Conservation (phyloP, 768 basidiomycete species). For the Roridomyces roridus region DNA sequence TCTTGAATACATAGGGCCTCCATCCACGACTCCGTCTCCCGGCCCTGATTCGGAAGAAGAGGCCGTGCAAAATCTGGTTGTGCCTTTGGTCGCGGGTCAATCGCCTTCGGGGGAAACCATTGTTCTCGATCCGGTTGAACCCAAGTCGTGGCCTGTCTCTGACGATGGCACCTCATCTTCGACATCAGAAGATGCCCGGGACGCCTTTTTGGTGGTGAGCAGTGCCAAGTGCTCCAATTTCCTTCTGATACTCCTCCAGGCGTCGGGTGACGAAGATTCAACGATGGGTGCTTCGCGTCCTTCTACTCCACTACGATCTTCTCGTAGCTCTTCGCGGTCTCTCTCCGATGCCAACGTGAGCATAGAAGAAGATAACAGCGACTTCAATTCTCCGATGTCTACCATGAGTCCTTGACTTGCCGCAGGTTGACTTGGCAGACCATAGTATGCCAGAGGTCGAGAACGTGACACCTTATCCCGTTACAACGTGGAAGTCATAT, state of each 20-base stretch:
- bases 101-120: background rate
- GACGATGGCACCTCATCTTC: background rate
- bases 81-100: background rate
- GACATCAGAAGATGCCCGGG: background rate
- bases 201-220: conserved; percentile 3
- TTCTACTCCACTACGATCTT: conserved; percentile 8
- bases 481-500: conserved; percentile 45
- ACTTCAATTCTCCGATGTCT: background rate
- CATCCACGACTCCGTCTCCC: background rate
- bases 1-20: conserved; percentile 22
- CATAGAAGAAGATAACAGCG: background rate
- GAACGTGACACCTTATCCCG: conserved; percentile 19
- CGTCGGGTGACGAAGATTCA: conserved; percentile 2
- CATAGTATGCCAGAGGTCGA: background rate
- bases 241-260: background rate
- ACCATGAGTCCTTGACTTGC: background rate
- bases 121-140: too few species aligned
- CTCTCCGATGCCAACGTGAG: background rate
- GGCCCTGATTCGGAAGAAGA: background rate
- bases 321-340: conserved; percentile 12
- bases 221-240: background rate
- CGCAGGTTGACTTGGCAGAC: background rate
- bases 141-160: background rate
- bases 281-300: background rate
- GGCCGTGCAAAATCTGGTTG: background rate